phyloP scores from a whole-genome alignment of 208 protist genomes.

The Trypanosoma brucei region DNA sequence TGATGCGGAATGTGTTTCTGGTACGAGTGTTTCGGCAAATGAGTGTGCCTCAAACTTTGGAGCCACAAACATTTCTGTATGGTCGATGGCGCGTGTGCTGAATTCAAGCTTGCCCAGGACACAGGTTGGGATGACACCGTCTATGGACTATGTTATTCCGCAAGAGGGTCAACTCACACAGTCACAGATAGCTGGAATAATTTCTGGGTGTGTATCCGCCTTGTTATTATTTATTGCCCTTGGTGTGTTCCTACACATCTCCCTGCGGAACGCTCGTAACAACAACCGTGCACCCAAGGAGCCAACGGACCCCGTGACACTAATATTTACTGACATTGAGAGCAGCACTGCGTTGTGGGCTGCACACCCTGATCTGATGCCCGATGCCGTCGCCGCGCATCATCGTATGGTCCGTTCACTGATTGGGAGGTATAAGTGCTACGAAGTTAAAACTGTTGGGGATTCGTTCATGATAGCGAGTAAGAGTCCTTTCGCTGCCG shows the following conservation, averaged over 20 bases:
- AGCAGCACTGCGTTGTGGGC: conserved; percentile 77
- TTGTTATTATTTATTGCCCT: conserved; percentile 8
- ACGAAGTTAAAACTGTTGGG: conserved; percentile 81
- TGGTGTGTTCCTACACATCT: background rate
- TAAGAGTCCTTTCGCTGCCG: conserved; percentile 31
- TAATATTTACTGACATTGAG: conserved; percentile 76
- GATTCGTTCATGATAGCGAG: conserved; percentile 82
- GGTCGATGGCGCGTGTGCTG: conserved; percentile 10
- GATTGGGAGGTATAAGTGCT: conserved; percentile 53
- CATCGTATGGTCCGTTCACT: conserved; percentile 49
- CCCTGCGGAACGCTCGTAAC: conserved; percentile 9
- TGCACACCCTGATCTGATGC: conserved; percentile 43
- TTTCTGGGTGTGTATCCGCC: conserved; percentile 10
- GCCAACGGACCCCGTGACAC: conserved; percentile 30
- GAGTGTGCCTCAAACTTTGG: conserved; percentile 39
- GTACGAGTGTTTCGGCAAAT: background rate
- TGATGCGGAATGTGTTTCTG: background rate
- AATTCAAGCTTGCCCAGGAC: conserved; percentile 13
- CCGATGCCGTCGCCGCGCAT: conserved; percentile 49
- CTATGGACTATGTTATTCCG: conserved; percentile 13
- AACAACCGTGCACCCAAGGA: conserved; percentile 39
- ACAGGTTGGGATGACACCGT: conserved; percentile 5
- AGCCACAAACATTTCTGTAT: conserved; percentile 23
- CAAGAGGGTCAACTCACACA: conserved; percentile 18
- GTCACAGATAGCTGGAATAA: conserved; percentile 23